These are phyloP conservation scores for Omphalea diandra DNA, from an alignment of 441 rosid genomes.

Conservation along the genomic window DNA sequence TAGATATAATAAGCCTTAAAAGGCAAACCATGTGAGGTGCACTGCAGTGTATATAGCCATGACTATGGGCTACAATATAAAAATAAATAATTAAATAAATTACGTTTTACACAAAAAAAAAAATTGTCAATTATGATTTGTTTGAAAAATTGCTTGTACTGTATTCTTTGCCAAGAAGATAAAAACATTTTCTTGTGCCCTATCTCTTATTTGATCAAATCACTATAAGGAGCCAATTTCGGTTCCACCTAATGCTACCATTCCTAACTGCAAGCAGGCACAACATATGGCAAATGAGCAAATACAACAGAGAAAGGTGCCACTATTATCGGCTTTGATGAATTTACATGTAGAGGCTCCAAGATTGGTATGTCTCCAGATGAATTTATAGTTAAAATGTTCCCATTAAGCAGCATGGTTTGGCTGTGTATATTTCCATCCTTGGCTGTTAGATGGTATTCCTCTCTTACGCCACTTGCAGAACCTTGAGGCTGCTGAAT, in stretches of 20 bases:
- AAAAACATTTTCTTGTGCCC: slow-evolving; percentile 21
- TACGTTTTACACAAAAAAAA: neutral
- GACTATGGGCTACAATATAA: no score
- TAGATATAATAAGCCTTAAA: no score
- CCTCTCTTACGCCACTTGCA: slow-evolving; percentile 50
- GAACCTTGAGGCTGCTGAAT: slow-evolving; percentile 30
- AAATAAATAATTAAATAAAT: neutral
- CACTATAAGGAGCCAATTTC: slow-evolving; percentile 26
- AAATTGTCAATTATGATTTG: neutral
- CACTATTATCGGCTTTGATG: slow-evolving; percentile 47
- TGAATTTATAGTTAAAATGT: slow-evolving; percentile 53
- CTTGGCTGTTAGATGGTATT: slow-evolving; percentile 78
- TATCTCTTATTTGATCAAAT: slow-evolving; percentile 28
- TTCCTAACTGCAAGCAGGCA: slow-evolving; percentile 68
- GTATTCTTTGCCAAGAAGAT: slow-evolving; percentile 17
- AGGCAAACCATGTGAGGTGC: no score
- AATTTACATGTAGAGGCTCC: slow-evolving; percentile 51
- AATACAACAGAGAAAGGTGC: slow-evolving; percentile 79
- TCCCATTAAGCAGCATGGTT: slow-evolving; percentile 74
- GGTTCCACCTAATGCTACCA: slow-evolving; percentile 29
- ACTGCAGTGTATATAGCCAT: no score
- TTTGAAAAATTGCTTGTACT: neutral
- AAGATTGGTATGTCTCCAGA: slow-evolving; percentile 64
- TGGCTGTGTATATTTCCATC: slow-evolving; percentile 84
- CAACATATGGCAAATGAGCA: slow-evolving; percentile 52